Evolutionary conservation across 78 protist genomes (phyloP).

Genomic region (Dictyostelium purpureum): DNA sequence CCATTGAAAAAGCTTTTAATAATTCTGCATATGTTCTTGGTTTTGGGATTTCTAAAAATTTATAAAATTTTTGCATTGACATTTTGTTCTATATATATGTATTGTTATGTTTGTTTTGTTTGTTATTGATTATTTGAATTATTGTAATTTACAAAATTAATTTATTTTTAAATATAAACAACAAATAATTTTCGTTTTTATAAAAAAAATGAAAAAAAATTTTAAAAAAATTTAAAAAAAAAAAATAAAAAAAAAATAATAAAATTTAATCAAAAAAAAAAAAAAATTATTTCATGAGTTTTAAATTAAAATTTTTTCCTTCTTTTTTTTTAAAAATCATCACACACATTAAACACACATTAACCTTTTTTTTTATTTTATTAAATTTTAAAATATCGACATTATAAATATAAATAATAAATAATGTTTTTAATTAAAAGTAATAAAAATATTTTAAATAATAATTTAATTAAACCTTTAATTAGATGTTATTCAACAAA

Average conservation of each 20-base stretch:
- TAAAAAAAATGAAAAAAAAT: background rate
- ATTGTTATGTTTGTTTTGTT: background rate
- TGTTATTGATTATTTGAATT: background rate
- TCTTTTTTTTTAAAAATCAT: background rate
- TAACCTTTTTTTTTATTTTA: too few relatives aligned
- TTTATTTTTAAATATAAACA: background rate
- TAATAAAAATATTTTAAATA: background rate
- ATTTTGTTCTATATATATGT: background rate
- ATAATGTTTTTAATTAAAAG: background rate
- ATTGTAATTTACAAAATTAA: background rate
- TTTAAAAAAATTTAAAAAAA: background rate
- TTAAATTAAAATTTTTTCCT: background rate
- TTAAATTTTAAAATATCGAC: too few relatives aligned
- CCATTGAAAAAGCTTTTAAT: conserved; percentile 35
- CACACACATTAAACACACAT: too few relatives aligned
- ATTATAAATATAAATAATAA: background rate
- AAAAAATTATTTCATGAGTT: background rate
- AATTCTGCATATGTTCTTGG: background rate
- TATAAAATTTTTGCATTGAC: conserved; percentile 53
- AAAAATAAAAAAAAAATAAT: background rate
- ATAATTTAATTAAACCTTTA: background rate
- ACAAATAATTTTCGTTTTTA: background rate
- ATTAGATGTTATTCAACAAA: conserved; percentile 2
- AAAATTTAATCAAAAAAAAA: background rate
- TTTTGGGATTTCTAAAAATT: background rate